phyloP scores from a whole-genome alignment of 2,329 filamentous ascomycete species.

The Colletotrichum camelliae region DNA sequence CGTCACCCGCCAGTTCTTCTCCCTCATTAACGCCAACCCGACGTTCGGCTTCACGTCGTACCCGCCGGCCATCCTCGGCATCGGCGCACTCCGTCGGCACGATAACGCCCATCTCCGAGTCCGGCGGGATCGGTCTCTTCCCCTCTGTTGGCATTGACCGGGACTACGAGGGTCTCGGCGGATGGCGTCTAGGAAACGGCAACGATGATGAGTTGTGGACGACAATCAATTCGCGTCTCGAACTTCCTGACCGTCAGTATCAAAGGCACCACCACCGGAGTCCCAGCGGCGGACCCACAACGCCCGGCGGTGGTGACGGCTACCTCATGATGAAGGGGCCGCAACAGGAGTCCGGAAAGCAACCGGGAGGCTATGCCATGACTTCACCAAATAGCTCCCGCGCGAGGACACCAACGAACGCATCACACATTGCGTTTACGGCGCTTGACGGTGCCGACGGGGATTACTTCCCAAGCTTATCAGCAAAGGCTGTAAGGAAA shows the following conservation, averaged over 20 bases:
- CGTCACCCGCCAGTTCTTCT: constrained; percentile 15
- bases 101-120: constrained; percentile 24
- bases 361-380: constrained; percentile 23
- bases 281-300: constrained; percentile 42
- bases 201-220: constrained; percentile 52
- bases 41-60: constrained; percentile 8
- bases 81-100: constrained; percentile 7
- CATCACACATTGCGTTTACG: constrained; percentile 30
- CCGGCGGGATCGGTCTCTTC: constrained; percentile 44
- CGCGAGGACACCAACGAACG: constrained; percentile 51
- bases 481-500: constrained; percentile 37
- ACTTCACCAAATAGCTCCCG: constrained; percentile 53
- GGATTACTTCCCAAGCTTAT: constrained; percentile 47
- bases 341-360: constrained; percentile 38
- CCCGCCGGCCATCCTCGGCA: constrained; percentile 6
- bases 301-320: constrained; percentile 42
- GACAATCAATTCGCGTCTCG: constrained; percentile 57
- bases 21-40: constrained; percentile 22
- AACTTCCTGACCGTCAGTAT: constrained; percentile 49
- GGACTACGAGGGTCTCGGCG: constrained; percentile 65
- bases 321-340: constrained; percentile 51
- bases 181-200: constrained; percentile 55
- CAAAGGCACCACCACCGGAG: constrained; percentile 49
- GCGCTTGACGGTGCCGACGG: constrained; percentile 36
- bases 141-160: constrained; percentile 56